phyloP scores from a whole-genome alignment of 2,329 filamentous ascomycete genomes.

The Esteya vermicola region DNA sequence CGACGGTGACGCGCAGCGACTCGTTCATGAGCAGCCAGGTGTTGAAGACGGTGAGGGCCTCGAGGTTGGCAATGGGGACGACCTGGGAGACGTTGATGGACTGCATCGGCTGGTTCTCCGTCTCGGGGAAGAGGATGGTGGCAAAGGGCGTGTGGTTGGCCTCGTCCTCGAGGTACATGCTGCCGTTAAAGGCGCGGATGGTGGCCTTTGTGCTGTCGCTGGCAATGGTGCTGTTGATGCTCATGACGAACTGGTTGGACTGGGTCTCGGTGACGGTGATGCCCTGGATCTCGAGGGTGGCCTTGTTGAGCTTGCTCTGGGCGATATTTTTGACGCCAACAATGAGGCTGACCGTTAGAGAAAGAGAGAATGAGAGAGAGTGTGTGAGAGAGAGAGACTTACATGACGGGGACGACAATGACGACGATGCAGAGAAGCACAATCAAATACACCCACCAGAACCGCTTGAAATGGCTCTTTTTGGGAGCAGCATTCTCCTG shows the following conservation, averaged over 20 bases:
- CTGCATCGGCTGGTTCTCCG: conserved; percentile 31
- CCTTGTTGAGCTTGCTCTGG: conserved; percentile 39
- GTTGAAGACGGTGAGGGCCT: conserved; percentile 41
- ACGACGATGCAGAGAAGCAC: conserved; percentile 32
- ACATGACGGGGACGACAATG: conserved; percentile 45
- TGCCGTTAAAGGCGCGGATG: conserved; percentile 34
- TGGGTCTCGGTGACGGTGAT: conserved; percentile 34
- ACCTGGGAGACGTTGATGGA: conserved; percentile 37
- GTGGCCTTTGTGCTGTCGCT: conserved; percentile 38
- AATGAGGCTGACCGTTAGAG: conserved; percentile 43
- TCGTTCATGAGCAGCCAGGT: conserved; percentile 36
- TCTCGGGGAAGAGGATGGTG: conserved; percentile 35
- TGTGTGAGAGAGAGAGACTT: conserved; percentile 35
- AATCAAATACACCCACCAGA: conserved; percentile 49
- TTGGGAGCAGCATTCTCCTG: conserved; percentile 1
- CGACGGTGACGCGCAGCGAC: conserved; percentile 33
- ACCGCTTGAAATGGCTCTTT: conserved; percentile 31
- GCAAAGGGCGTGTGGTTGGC: conserved; percentile 33
- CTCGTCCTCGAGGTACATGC: conserved; percentile 39
- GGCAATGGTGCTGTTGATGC: conserved; percentile 40
- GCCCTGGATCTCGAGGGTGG: conserved; percentile 35
- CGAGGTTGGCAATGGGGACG: conserved; percentile 29
- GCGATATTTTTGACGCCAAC: conserved; percentile 42
- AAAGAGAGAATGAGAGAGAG: too few species aligned
- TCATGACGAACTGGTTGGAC: conserved; percentile 30